Evolutionary conservation across 2,329 filamentous ascomycete species (phyloP).

Genomic region (Pseudogymnoascus verrucosus): DNA sequence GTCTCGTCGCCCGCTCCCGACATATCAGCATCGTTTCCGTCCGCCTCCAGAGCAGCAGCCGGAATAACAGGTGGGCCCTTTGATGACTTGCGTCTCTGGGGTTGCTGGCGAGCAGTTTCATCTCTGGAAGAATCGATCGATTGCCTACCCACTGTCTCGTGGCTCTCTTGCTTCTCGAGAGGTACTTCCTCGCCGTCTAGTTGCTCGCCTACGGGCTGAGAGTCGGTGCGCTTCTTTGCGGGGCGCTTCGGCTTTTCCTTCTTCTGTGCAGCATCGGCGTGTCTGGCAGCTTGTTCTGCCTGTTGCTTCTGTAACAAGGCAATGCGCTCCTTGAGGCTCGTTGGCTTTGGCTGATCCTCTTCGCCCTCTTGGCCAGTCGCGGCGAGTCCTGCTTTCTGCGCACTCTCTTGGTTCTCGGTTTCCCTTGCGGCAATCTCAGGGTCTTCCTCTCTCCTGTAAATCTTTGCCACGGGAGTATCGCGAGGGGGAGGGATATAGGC

Average conservation of each 20-base stretch:
- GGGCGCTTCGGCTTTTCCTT: slow-evolving; percentile 83
- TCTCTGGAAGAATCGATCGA: slow-evolving; percentile 42
- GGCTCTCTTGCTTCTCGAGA: slow-evolving; percentile 40
- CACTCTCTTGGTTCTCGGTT: slow-evolving; percentile 56
- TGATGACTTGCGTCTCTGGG: slow-evolving; percentile 46
- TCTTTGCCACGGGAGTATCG: slow-evolving; percentile 61
- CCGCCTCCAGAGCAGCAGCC: slow-evolving; percentile 25
- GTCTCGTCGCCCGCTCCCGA: slow-evolving; percentile 57
- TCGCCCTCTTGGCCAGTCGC: slow-evolving; percentile 40
- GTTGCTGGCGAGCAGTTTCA: slow-evolving; percentile 33
- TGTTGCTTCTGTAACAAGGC: slow-evolving; percentile 91
- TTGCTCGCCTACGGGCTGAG: slow-evolving; percentile 32
- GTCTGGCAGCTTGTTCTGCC: slow-evolving; percentile 74
- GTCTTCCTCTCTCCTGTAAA: slow-evolving; percentile 84
- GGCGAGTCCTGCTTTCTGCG: slow-evolving; percentile 59
- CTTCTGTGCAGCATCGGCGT: slow-evolving; percentile 68
- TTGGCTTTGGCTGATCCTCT: slow-evolving; percentile 82
- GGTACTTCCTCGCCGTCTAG: slow-evolving; percentile 29
- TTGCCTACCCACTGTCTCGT: slow-evolving; percentile 39
- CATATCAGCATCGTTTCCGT: slow-evolving; percentile 59
- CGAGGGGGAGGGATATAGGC: slow-evolving; percentile 75
- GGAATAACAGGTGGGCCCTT: slow-evolving; percentile 31
- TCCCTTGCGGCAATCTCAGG: slow-evolving; percentile 60
- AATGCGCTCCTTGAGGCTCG: slow-evolving; percentile 90
- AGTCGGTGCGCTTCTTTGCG: slow-evolving; percentile 56